These are phyloP conservation scores for Phytopythium kandeliae DNA, from an alignment of 352 stramenopile genomes.

Conservation along the genomic window DNA sequence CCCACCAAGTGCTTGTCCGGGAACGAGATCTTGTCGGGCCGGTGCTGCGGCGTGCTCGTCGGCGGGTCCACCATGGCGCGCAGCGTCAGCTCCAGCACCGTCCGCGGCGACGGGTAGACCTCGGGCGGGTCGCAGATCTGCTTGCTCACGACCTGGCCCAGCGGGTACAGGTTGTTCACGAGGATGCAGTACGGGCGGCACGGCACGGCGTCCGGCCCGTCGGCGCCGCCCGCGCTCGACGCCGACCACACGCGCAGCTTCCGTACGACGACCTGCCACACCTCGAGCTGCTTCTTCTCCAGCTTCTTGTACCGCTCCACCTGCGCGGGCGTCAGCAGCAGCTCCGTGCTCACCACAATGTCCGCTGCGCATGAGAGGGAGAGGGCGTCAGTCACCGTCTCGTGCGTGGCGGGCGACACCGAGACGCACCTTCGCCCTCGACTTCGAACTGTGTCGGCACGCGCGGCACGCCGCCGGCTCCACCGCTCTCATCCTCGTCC, in stretches of 20 bases:
- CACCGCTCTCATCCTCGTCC: slow-evolving; percentile 21
- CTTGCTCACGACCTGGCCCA: slow-evolving; percentile 82
- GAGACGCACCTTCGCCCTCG: slow-evolving; percentile 58
- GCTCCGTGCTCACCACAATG: slow-evolving; percentile 74
- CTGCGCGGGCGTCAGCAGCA: slow-evolving; percentile 49
- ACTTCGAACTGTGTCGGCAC: slow-evolving; percentile 79
- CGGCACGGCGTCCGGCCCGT: slow-evolving; percentile 54
- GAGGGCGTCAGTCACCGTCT: neutral
- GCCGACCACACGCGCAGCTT: slow-evolving; percentile 86
- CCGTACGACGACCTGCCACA: slow-evolving; percentile 86
- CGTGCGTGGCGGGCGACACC: too few relatives aligned
- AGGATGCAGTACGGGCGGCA: slow-evolving; percentile 83
- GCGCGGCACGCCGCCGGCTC: slow-evolving; percentile 37
- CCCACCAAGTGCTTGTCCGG: slow-evolving; percentile 75
- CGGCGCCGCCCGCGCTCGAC: slow-evolving; percentile 49
- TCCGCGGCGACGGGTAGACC: slow-evolving; percentile 60
- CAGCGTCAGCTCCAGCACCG: slow-evolving; percentile 67
- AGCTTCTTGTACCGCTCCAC: slow-evolving; percentile 68
- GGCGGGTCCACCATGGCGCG: slow-evolving; percentile 75
- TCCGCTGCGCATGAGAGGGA: slow-evolving; percentile 29
- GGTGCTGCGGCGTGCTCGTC: slow-evolving; percentile 64
- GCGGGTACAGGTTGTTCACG: slow-evolving; percentile 83
- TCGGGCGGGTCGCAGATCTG: slow-evolving; percentile 83
- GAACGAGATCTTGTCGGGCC: slow-evolving; percentile 83
- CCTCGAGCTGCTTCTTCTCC: slow-evolving; percentile 71